Evolutionary conservation across 441 rosid genomes (phyloP).

Genomic region (Corymbia calophylla): DNA sequence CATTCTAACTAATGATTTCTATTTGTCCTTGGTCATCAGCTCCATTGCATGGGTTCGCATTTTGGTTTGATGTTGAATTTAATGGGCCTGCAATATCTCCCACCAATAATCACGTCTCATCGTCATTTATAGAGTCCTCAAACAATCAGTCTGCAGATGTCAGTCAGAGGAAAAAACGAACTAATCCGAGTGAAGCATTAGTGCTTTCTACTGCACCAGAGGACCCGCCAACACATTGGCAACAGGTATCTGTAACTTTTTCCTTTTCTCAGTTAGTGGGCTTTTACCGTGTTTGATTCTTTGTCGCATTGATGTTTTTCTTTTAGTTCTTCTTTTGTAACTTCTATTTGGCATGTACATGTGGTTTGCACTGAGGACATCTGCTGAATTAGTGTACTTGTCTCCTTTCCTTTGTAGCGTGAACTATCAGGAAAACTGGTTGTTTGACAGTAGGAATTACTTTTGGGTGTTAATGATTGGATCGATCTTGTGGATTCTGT

Average conservation of each 20-base stretch:
- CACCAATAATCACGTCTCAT: constrained; percentile 18
- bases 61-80: constrained; percentile 98
- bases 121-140: constrained; percentile 23
- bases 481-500: neutral
- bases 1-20: neutral
- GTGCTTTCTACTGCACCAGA: constrained; percentile 92
- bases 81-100: constrained; percentile 39
- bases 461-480: neutral
- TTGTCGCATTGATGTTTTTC: neutral
- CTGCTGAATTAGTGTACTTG: neutral
- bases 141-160: constrained; percentile 34
- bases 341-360: neutral
- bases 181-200: constrained; percentile 61
- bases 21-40: constrained; percentile 36
- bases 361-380: neutral
- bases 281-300: neutral
- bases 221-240: constrained; percentile 96
- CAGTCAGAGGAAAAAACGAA: constrained; percentile 56
- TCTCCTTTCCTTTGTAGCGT: neutral
- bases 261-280: neutral
- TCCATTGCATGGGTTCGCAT: constrained; percentile 95
- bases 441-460: neutral
- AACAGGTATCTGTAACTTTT: constrained; percentile 51
- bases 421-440: neutral
- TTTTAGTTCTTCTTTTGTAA: neutral